Conservation (phyloP, 345 rosid species). For the Gossypium australe region DNA sequence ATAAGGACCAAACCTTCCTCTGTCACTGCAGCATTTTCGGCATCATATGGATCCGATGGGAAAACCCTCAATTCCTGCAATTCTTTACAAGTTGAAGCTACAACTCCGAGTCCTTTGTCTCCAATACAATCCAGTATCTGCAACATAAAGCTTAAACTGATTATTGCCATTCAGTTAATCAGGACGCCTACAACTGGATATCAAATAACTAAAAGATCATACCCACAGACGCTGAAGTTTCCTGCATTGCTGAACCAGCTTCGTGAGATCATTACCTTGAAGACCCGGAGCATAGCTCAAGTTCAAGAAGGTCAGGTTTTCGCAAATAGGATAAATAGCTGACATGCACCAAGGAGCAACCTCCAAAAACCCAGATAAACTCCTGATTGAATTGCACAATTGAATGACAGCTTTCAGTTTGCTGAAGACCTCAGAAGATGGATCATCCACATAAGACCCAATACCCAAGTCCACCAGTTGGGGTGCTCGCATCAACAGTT, state of each 20-base stretch:
- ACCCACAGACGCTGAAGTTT: constrained; percentile 89
- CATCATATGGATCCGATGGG: constrained; percentile 64
- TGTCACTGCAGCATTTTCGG: constrained; percentile 61
- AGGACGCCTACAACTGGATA: background rate
- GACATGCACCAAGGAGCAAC: constrained; percentile 56
- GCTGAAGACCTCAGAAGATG: constrained; percentile 47
- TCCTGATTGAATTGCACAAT: constrained; percentile 53
- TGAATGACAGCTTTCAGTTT: constrained; percentile 42
- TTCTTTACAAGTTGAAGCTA: constrained; percentile 78
- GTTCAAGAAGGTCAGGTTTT: constrained; percentile 59
- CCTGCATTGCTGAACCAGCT: constrained; percentile 55
- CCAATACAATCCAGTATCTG: constrained; percentile 93
- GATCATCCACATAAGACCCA: constrained; percentile 71
- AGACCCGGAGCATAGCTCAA: constrained; percentile 84
- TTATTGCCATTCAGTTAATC: background rate
- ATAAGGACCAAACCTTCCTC: constrained; percentile 89
- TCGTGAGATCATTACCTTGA: constrained; percentile 54
- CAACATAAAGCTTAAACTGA: constrained; percentile 13
- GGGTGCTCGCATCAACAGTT: constrained; percentile 58
- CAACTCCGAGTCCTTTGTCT: constrained; percentile 75
- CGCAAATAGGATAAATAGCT: constrained; percentile 58
- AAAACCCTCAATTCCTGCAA: constrained; percentile 84
- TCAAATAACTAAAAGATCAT: constrained; percentile 14
- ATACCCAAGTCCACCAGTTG: constrained; percentile 76
- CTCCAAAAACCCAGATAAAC: constrained; percentile 89